phyloP scores from a whole-genome alignment of 805 yeast genomes.

The Saccharomycopsis malanga region DNA sequence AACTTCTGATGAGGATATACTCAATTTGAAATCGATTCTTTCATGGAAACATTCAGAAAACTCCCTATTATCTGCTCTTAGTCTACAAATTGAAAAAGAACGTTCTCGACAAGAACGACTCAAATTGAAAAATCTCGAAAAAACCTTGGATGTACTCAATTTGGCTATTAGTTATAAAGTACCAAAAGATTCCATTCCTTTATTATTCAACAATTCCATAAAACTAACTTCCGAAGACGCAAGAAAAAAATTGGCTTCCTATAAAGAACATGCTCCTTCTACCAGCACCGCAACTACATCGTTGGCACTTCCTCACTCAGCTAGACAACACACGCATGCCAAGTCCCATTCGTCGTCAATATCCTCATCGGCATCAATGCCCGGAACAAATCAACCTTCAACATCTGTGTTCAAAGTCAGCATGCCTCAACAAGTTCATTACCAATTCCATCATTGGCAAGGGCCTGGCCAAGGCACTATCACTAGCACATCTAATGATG shows the following conservation, averaged over 20 bases:
- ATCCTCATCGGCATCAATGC: conserved; percentile 4
- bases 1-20: neutral
- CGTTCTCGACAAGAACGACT: conserved; percentile 74
- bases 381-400: conserved; percentile 24
- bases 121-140: conserved; percentile 53
- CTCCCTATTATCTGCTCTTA: conserved; percentile 9
- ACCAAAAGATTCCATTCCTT: conserved; percentile 58
- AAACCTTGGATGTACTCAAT: conserved; percentile 57
- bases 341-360: conserved; percentile 6
- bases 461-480: conserved; percentile 24
- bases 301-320: too few relatives aligned
- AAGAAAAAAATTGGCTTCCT: neutral
- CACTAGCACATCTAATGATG: neutral
- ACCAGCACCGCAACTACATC: neutral
- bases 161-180: conserved; percentile 56
- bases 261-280: conserved; percentile 3
- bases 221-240: neutral
- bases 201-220: conserved; percentile 39
- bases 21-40: conserved; percentile 26
- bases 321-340: conserved; percentile 5
- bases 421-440: conserved; percentile 29
- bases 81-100: conserved; percentile 51
- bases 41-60: conserved; percentile 16
- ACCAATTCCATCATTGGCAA: conserved; percentile 33
- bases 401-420: conserved; percentile 32